Conservation (phyloP, 2,329 filamentous ascomycete genomes). For the Samsoniella hepiali region DNA sequence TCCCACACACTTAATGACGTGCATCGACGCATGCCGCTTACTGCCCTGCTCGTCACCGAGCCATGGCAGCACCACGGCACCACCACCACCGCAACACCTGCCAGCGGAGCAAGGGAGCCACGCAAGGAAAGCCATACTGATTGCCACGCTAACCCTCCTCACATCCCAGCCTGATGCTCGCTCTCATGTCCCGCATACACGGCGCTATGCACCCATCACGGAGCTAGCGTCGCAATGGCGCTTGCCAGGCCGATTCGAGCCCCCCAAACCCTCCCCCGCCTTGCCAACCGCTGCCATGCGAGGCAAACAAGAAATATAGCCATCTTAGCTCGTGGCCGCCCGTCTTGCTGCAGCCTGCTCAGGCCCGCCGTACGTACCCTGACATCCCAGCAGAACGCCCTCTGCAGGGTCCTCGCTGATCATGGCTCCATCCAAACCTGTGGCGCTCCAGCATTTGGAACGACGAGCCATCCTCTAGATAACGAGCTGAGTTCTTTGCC, state of each 20-base stretch:
- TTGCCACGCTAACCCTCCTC: too few relatives aligned
- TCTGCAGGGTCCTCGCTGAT: conserved; percentile 3
- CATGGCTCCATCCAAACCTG: background rate
- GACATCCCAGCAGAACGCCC: background rate
- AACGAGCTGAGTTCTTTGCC: background rate
- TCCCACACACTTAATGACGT: background rate
- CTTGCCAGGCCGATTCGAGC: background rate
- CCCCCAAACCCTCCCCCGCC: background rate
- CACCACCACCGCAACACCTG: conserved; percentile 15
- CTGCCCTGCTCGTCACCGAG: background rate
- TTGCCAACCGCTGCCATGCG: background rate
- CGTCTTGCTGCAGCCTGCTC: too few relatives aligned
- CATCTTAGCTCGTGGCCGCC: too few relatives aligned
- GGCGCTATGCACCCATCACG: background rate
- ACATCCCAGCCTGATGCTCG: too few relatives aligned
- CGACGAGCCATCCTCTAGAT: background rate
- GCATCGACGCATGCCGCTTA: background rate
- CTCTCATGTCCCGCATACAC: background rate
- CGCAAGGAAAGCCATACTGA: too few relatives aligned
- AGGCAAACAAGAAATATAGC: background rate
- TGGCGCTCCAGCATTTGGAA: background rate
- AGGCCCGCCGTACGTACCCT: too few relatives aligned
- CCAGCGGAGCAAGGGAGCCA: conserved; percentile 28
- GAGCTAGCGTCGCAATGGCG: conserved; percentile 1
- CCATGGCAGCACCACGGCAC: background rate